Evolutionary conservation across 257 asterid genomes (phyloP).

Genomic region (Solanum appendiculatum): DNA sequence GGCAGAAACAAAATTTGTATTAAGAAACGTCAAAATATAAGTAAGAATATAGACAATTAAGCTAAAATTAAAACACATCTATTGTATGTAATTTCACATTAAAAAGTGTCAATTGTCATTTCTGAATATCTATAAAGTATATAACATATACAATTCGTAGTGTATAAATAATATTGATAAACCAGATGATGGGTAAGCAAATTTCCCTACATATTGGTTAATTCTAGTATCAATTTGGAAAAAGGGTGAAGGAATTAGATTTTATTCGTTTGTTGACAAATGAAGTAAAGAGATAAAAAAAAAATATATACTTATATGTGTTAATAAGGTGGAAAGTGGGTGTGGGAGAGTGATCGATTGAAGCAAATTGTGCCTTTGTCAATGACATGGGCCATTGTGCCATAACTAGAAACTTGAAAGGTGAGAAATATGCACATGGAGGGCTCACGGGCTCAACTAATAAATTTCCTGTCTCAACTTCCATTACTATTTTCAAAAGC

Average conservation of each 20-base stretch:
- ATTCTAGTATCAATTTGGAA: background rate
- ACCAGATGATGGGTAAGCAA: background rate
- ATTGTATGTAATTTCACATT: background rate
- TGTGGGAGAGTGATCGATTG: constrained; percentile 1
- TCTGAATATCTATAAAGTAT: too few relatives aligned
- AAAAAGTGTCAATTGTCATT: background rate
- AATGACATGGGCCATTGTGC: constrained; percentile 29
- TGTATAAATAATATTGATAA: background rate
- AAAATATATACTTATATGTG: too few relatives aligned
- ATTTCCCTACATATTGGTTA: background rate
- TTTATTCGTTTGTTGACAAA: constrained; percentile 26
- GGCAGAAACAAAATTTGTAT: background rate
- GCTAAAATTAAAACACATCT: background rate
- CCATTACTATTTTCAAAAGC: background rate
- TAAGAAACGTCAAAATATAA: background rate
- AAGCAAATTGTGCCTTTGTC: constrained; percentile 44
- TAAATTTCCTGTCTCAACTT: background rate
- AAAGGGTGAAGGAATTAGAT: constrained; percentile 5
- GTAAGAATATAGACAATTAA: too few relatives aligned
- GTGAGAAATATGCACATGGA: constrained; percentile 58
- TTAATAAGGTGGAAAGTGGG: constrained; percentile 35
- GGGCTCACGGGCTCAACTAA: constrained; percentile 12
- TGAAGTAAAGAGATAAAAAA: constrained; percentile 34
- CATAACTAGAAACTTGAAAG: constrained; percentile 18
- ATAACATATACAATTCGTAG: background rate